Evolutionary conservation across 2,329 filamentous ascomycete species (phyloP), one percentile per base, ranked within the genome.

Genomic region (Plectosphaerella sp.): DNA sequence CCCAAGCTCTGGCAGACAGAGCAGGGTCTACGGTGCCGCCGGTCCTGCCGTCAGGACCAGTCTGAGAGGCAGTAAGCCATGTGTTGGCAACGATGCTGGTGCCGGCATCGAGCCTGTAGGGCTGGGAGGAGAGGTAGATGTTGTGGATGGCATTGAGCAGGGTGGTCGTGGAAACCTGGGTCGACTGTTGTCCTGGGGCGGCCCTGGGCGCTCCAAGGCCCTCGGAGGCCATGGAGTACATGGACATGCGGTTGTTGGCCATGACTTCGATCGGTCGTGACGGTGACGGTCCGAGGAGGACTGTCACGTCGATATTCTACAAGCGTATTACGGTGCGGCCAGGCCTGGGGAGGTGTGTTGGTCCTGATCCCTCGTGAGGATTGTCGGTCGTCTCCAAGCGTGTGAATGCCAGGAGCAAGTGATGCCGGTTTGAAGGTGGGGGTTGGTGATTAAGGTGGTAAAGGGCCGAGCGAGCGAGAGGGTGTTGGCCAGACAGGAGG

Each of bases 31-130:
- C 83, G 8, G 89, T 91, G 50, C 89, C 89, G 49, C 89, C 89
- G 46, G 78, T 75, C 52, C 81, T 78, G 37, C 88, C 88, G 62
- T 91, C 83, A 3, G 82, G 78, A 39, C 86, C 83, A 22, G 81
- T 74, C 59, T 88, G 88, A 25, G 83, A 79, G 16, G 90, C 89
- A 4, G 90, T 96, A 50, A 94, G 80, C 92, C 92, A 97, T 52
- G 91, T 97, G 73, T 97, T 97, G 59, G 97, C 91, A 0, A 94
- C 92, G 39, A 97, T 70, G 67, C 91, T 96, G 36, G 92, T 94
- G 59, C 90, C 91, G 47, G 91, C 86, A 70, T 99, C 94, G 45
- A 99, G 82, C 56, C 80, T 79, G 67, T 96, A 94, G n/a, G 93
- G 84, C 63, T 91, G 84, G 28, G 85, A 86, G 3, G 88, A 84